Evolutionary conservation across 257 asterid genomes (phyloP), one percentile per base, ranked within the genome.

Genomic region (Vinca minor): DNA sequence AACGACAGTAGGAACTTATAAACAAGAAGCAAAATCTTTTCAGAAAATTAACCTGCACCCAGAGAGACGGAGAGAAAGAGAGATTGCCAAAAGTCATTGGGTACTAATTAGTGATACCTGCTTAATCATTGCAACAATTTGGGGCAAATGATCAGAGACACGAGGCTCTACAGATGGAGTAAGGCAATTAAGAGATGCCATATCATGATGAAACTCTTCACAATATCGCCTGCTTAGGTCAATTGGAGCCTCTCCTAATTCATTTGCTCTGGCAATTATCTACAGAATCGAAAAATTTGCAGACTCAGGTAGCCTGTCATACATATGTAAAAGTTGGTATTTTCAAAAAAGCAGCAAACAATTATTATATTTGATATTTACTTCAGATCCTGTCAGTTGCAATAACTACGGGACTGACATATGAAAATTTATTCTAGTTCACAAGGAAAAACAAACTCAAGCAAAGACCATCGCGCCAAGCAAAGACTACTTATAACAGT

Each of bases 141-240:
- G 87, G 7, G 87, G 79, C 70, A 92, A 80, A 79, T 92, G 97
- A 69, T 92, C 96, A 38, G 98, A 92, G 49, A 92, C 98, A 66
- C 95, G 90, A 68, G 98, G 97, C 71, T 92, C 98, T 25, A 83
- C 82, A 12, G 89, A 89, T 75, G 98, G 98, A 74, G 95, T 81
- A 71, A 89, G 80, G 73, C 98, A 92, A 76, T 80, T 78, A 44
- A 92, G 84, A 69, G 68, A 78, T 63, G 79, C 50, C 98, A 92
- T 89, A 76, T 92, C 97, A 53, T 29, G 81, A 85, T 73, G 88
- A 78, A 92, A 92, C 75, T 92, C 98, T 78, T 85, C 86, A 69
- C 98, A 92, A 31, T 63, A 92, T 54, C 94, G 84, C 77, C 81
- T 79, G 84, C 98, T 92, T 74, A 92, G 85, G 61, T 34, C 62